phyloP scores from a whole-genome alignment of 1,284 basidiomycete genomes.

The Heterobasidion irregulare region DNA sequence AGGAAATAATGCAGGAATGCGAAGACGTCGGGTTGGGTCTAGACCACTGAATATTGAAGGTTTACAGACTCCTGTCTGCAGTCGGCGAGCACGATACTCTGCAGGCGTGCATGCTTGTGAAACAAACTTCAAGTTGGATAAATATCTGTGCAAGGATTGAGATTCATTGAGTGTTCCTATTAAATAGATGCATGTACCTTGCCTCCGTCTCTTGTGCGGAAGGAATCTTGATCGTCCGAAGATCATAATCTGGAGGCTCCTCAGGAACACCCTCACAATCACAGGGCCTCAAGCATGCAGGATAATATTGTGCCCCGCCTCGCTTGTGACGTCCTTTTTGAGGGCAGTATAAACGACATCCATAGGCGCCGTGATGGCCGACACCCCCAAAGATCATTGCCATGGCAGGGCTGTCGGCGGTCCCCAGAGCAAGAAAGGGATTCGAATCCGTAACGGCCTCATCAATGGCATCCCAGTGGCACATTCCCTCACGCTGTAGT shows the following conservation, averaged over 20 bases:
- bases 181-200: too few species aligned
- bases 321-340: constrained; percentile 24
- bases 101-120: background rate
- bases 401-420: constrained; percentile 14
- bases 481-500: constrained; percentile 1
- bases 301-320: constrained; percentile 20
- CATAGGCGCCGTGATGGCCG: constrained; percentile 22
- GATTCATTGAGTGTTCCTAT: too few species aligned
- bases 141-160: too few species aligned
- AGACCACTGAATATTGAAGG: too few species aligned
- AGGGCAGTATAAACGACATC: constrained; percentile 22
- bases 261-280: constrained; percentile 5
- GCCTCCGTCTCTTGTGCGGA: too few species aligned
- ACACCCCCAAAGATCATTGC: constrained; percentile 20
- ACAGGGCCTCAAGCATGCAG: constrained; percentile 17
- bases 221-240: background rate
- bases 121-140: too few species aligned
- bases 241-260: constrained; percentile 21
- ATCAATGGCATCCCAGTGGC: constrained; percentile 2
- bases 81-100: too few species aligned
- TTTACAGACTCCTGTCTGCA: too few species aligned
- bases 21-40: background rate
- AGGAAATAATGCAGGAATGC: constrained; percentile 20
- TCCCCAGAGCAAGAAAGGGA: constrained; percentile 8
- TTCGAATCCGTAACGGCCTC: background rate